Base-by-base conservation (phyloP, 2,329 filamentous ascomycete species). In the Blastomyces gilchristii region DNA sequence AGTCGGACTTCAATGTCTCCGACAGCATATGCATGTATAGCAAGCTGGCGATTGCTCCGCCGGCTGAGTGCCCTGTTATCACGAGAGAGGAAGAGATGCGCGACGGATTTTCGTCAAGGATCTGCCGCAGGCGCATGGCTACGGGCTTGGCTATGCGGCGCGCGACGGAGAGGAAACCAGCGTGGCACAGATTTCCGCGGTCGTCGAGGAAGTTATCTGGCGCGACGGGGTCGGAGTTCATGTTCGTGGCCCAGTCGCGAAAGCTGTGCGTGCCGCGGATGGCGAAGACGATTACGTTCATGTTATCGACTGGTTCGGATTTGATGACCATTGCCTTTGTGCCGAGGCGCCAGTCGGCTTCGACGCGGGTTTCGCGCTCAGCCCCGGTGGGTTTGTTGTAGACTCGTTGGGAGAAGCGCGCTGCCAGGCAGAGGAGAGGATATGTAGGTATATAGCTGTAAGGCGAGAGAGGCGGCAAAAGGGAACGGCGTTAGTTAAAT, bases 261-360 rank as follows among this genome's bases (percentile, higher is more conserved):
- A 94, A 89, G 7, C 85, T 88, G 31, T 90, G 85, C 0, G 87
- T 91, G 25, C 91, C 91, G 25, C 91, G 85, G 65, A 96, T 89
- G 16, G 91, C 90, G 69, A 96, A 89, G 12, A 95, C 87, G 62
- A 96, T 87, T 22, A 87, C 87, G 71, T 89, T 85, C 77, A 87
- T 85, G 69, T 90, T 81, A 70, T 94, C 90, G 71, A 91, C 85
- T 1, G 89, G 85, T 0, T 92, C 82, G 0, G 87, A 90, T 71
- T 92, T 93, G 71, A 95, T 86, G 18, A 89, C 85, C 87, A 93
- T 93, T 31, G 90, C 88, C 72, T 92, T 93, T 0, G 89, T 88
- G n/a, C 89, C 89, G 3, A 83, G 81, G 25, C 81, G 81, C 82
- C 86, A 89, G 72, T 91, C 85, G 3, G 88, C 85, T 45, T 86